These are phyloP conservation scores for Colletotrichum truncatum DNA, from an alignment of 2,329 filamentous ascomycete species.

Conservation along the genomic window DNA sequence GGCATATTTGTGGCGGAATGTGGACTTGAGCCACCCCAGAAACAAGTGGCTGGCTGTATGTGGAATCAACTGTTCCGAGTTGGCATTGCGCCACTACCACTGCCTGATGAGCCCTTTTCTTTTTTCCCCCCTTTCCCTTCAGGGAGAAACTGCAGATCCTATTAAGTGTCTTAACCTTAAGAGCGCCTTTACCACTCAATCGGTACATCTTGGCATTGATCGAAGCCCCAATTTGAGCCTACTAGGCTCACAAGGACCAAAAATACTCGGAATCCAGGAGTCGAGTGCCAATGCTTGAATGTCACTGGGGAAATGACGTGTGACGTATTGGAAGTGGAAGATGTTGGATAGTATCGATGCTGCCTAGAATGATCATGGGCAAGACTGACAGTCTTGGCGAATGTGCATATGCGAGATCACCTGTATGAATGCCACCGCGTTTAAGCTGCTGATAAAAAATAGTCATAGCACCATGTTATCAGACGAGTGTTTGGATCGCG, in stretches of 20 bases:
- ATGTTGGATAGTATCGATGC: neutral
- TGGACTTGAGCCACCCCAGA: neutral
- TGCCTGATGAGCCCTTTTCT: neutral
- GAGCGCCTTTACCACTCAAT: neutral
- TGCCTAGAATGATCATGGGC: neutral
- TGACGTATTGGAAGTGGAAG: neutral
- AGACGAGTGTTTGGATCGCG: too few species aligned
- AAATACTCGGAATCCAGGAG: too few species aligned
- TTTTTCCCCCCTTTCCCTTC: neutral
- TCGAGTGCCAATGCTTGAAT: neutral
- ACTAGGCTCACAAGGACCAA: neutral
- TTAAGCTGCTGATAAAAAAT: too few species aligned
- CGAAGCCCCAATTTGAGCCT: neutral
- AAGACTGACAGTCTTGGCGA: too few species aligned
- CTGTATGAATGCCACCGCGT: too few species aligned
- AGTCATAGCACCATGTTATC: too few species aligned
- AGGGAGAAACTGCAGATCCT: neutral
- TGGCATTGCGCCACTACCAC: neutral
- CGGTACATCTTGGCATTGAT: constrained; percentile 19
- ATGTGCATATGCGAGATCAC: neutral
- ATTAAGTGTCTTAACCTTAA: constrained; percentile 19
- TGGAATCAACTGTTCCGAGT: neutral
- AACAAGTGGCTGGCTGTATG: neutral
- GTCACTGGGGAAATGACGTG: neutral
- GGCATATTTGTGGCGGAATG: neutral